These are phyloP conservation scores for Ophiocordyceps australis DNA, from an alignment of 2,329 filamentous ascomycete genomes.

Conservation along the genomic window DNA sequence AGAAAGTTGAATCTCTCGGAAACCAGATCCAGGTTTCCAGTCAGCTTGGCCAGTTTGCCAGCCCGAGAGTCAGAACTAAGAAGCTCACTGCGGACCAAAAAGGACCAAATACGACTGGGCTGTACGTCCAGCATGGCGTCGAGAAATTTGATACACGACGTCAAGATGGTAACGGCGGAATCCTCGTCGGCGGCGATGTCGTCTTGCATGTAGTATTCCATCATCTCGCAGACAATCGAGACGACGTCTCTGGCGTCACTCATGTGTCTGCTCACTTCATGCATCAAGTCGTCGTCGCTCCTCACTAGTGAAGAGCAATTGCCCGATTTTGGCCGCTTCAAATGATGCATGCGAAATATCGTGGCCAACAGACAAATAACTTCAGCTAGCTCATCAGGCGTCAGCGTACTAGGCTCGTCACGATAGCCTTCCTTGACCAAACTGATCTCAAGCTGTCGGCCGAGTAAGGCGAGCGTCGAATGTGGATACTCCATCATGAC, in stretches of 20 bases:
- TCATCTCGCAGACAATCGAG: slow-evolving; percentile 64
- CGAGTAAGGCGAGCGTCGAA: slow-evolving; percentile 63
- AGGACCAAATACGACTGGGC: slow-evolving; percentile 79
- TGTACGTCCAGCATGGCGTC: slow-evolving; percentile 53
- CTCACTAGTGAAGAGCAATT: slow-evolving; percentile 13
- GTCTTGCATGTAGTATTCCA: slow-evolving; percentile 52
- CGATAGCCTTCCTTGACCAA: slow-evolving; percentile 36
- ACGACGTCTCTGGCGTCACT: slow-evolving; percentile 55
- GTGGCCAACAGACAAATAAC: slow-evolving; percentile 57
- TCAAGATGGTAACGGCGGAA: slow-evolving; percentile 45
- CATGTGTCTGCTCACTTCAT: slow-evolving; percentile 35
- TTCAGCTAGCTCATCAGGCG: slow-evolving; percentile 48
- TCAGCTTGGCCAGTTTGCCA: slow-evolving; percentile 58
- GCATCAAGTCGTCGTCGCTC: slow-evolving; percentile 25
- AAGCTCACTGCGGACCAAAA: slow-evolving; percentile 64
- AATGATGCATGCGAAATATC: slow-evolving; percentile 36
- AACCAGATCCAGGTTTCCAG: slow-evolving; percentile 68
- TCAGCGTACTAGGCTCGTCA: slow-evolving; percentile 31
- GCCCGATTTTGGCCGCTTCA: slow-evolving; percentile 13
- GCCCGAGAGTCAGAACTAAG: slow-evolving; percentile 60
- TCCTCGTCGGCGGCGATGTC: slow-evolving; percentile 38
- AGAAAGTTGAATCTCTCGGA: slow-evolving; percentile 64
- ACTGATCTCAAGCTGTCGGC: slow-evolving; percentile 54
- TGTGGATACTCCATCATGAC: slow-evolving; percentile 65
- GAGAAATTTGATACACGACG: slow-evolving; percentile 64